Conservation (phyloP, 352 stramenopile species). For the Phytophthora cryptogea region DNA sequence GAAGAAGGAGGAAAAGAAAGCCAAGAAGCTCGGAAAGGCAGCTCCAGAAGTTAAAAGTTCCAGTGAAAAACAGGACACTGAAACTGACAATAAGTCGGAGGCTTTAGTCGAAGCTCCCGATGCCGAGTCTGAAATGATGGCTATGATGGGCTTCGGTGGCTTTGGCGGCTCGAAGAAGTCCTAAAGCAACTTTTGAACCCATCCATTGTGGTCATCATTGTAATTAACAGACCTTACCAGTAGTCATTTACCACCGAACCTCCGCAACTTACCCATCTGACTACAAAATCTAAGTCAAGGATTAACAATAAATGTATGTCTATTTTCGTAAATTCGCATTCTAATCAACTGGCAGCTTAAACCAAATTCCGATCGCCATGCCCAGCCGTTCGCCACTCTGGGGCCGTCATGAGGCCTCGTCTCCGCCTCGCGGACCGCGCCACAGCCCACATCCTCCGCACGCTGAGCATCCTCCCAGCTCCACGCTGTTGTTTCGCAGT, state of each 20-base stretch:
- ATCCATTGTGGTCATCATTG: slow-evolving; percentile 1
- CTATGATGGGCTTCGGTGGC: slow-evolving; percentile 91
- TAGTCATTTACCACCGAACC: background rate
- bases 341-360: background rate
- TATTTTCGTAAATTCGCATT: background rate
- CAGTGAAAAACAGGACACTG: background rate
- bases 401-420: slow-evolving; percentile 3
- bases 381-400: slow-evolving; percentile 14
- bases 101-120: slow-evolving; percentile 20
- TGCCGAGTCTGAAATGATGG: slow-evolving; percentile 86
- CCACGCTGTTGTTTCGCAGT: slow-evolving; percentile 66
- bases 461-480: slow-evolving; percentile 46
- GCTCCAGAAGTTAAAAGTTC: slow-evolving; percentile 6
- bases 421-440: slow-evolving; percentile 14
- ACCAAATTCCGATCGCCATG: slow-evolving; percentile 15
- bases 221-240: slow-evolving; percentile 3
- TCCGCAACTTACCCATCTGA: background rate
- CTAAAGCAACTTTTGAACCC: too few relatives aligned
- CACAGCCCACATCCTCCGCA: slow-evolving; percentile 2
- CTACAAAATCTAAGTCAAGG: background rate
- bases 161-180: slow-evolving; percentile 85
- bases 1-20: slow-evolving; percentile 80
- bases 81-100: slow-evolving; percentile 23
- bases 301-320: background rate
- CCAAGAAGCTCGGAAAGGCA: slow-evolving; percentile 46